A percentile compares a stretch with the other conserved stretches of the same genome.
Conservation (phyloP, 108 stramenopile species). For the Cafeteria roenbergensis region DNA sequence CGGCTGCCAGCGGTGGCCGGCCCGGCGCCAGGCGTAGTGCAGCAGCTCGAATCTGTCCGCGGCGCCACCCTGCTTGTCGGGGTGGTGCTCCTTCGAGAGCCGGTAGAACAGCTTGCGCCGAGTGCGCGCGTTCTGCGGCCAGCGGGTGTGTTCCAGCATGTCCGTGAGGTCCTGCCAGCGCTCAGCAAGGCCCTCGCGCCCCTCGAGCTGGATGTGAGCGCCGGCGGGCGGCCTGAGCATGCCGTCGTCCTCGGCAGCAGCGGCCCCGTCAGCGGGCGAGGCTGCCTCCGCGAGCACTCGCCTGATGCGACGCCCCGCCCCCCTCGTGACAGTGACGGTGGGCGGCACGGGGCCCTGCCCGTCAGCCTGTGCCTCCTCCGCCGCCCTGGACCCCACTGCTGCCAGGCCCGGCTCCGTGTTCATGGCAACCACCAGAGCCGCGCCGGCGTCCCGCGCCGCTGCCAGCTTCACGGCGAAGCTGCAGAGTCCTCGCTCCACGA, state of each 20-base stretch:
- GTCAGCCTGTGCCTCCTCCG: not conserved
- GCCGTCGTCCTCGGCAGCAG: too few species aligned
- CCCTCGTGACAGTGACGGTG: too few species aligned
- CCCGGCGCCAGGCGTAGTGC: not conserved
- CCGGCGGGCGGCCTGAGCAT: too few species aligned
- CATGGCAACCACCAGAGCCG: not conserved
- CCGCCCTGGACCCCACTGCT: not conserved
- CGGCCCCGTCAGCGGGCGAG: too few species aligned
- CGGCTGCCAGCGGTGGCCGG: not conserved
- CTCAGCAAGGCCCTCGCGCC: too few species aligned
- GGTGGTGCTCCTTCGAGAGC: not conserved
- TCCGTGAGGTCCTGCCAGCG: too few species aligned
- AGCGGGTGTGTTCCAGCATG: too few species aligned
- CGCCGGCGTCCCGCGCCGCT: not conserved
- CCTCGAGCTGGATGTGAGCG: too few species aligned
- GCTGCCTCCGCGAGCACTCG: too few species aligned
- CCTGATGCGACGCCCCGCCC: too few species aligned
- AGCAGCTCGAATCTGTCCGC: not conserved
- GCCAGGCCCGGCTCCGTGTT: conserved; percentile 1
- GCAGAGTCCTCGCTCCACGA: not conserved
- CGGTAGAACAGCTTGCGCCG: not conserved
- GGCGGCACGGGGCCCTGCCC: too few species aligned
- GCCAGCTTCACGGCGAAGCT: not conserved
- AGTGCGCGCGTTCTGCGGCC: not conserved
- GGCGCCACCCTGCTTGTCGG: not conserved